These are phyloP conservation scores for Acanthamoeba polyphaga DNA, from an alignment of 208 protist genomes.

Conservation along the genomic window DNA sequence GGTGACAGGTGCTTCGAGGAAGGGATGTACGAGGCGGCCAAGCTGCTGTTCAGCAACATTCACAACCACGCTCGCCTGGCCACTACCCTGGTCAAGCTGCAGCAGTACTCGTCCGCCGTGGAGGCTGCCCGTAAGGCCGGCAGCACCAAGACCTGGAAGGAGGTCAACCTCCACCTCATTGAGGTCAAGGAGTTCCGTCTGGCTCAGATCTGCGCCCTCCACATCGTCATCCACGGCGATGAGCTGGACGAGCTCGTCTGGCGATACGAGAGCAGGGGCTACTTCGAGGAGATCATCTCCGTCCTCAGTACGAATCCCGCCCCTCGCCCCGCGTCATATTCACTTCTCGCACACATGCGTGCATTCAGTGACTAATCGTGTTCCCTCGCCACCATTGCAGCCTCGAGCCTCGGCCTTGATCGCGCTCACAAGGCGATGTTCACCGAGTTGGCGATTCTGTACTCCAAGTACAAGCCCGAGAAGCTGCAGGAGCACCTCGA, in stretches of 20 bases:
- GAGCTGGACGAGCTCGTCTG: constrained; percentile 95
- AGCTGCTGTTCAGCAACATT: constrained; percentile 97
- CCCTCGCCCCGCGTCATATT: background rate
- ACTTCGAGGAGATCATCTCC: constrained; percentile 84
- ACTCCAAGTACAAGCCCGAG: constrained; percentile 99
- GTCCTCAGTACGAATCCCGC: background rate
- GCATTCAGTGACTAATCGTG: background rate
- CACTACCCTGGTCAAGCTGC: constrained; percentile 96
- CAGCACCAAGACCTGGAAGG: constrained; percentile 96
- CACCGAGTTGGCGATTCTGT: constrained; percentile 99
- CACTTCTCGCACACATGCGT: background rate
- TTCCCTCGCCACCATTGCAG: constrained; percentile 86
- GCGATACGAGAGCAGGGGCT: constrained; percentile 91
- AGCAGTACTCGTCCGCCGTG: constrained; percentile 96
- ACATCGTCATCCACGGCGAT: constrained; percentile 98
- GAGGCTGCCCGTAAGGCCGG: constrained; percentile 99
- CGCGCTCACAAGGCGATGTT: constrained; percentile 99
- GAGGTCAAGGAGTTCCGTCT: constrained; percentile 98
- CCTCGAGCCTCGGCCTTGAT: constrained; percentile 95
- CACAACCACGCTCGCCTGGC: constrained; percentile 97
- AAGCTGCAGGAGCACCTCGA: constrained; percentile 99
- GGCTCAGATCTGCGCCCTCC: constrained; percentile 97
- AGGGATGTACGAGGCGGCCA: constrained; percentile 97
- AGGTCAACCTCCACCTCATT: constrained; percentile 96
- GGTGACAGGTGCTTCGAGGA: constrained; percentile 99